Conservation (phyloP, 148 eudicot genomes). For the Hydrangea macrophylla region DNA sequence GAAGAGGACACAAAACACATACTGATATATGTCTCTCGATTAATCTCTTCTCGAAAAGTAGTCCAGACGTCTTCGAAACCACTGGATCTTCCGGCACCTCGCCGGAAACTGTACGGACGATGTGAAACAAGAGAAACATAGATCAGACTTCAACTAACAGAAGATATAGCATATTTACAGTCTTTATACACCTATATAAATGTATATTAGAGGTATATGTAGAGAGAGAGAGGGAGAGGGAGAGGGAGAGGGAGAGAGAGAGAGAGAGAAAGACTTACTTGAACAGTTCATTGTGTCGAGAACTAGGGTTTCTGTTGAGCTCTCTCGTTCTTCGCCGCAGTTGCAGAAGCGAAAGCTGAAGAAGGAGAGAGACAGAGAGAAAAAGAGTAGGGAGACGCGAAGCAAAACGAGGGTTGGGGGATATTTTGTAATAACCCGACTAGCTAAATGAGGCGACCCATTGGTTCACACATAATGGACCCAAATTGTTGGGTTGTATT, state of each 20-base stretch:
- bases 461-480: too few relatives aligned
- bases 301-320: constrained; percentile 29
- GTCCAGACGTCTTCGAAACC: constrained; percentile 74
- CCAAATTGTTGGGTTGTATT: too few relatives aligned
- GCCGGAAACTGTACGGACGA: constrained; percentile 67
- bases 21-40: constrained; percentile 81
- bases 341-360: not conserved
- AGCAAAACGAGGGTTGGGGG: not conserved
- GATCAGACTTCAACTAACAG: constrained; percentile 8
- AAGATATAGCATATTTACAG: not conserved
- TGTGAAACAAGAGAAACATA: not conserved
- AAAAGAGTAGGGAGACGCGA: not conserved
- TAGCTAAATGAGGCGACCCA: not conserved
- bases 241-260: not conserved
- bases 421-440: too few relatives aligned
- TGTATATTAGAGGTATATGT: not conserved
- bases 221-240: not conserved
- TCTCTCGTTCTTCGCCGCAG: constrained; percentile 15
- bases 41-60: constrained; percentile 80
- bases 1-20: constrained; percentile 5
- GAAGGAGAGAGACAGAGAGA: not conserved
- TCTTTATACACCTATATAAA: too few relatives aligned
- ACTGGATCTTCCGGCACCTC: constrained; percentile 98
- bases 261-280: constrained; percentile 35
- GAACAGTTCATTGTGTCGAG: constrained; percentile 64